A percentile compares a stretch with the other conserved stretches of the same genome.
Evolutionary conservation across 1,284 basidiomycete species (phyloP).

Genomic region (Malassezia slooffiae): DNA sequence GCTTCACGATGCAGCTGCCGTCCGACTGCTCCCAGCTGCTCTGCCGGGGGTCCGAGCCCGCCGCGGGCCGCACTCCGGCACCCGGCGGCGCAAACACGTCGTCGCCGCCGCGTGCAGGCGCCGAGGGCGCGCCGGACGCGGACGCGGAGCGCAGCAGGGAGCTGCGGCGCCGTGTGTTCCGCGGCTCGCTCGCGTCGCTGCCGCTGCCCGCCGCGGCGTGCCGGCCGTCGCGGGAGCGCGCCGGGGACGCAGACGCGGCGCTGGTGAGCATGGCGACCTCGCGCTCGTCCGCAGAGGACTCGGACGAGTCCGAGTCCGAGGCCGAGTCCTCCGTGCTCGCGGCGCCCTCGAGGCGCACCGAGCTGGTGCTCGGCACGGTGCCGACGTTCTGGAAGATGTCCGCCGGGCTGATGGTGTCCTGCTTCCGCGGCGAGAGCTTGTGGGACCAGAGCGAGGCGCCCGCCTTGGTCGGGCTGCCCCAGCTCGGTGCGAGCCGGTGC

Average conservation of each 20-base stretch:
- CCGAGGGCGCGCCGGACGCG: background rate
- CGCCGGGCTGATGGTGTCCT: constrained; percentile 41
- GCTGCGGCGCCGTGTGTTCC: constrained; percentile 5
- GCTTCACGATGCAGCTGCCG: constrained; percentile 39
- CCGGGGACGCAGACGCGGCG: background rate
- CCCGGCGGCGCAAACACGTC: constrained; percentile 8
- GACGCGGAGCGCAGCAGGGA: constrained; percentile 2
- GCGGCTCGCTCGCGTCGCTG: background rate
- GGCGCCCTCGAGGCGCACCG: too few species aligned
- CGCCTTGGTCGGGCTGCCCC: too few species aligned
- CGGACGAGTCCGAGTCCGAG: background rate
- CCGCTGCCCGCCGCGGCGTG: background rate
- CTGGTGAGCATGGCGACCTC: background rate
- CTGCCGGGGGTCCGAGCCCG: constrained; percentile 14
- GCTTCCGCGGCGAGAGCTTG: too few species aligned
- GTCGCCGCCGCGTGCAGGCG: constrained; percentile 13
- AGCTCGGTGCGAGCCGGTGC: constrained; percentile 1
- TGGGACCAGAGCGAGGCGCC: too few species aligned
- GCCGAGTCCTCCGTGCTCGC: too few species aligned
- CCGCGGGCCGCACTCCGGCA: background rate
- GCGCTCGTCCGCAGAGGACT: constrained; percentile 1
- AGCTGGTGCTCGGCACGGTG: too few species aligned
- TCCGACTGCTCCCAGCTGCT: constrained; percentile 41
- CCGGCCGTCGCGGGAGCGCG: background rate
- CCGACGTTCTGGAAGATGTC: constrained; percentile 42